Evolutionary conservation across 192 early-diverging fungal species (phyloP).

Genomic region (Entomortierella parvispora): DNA sequence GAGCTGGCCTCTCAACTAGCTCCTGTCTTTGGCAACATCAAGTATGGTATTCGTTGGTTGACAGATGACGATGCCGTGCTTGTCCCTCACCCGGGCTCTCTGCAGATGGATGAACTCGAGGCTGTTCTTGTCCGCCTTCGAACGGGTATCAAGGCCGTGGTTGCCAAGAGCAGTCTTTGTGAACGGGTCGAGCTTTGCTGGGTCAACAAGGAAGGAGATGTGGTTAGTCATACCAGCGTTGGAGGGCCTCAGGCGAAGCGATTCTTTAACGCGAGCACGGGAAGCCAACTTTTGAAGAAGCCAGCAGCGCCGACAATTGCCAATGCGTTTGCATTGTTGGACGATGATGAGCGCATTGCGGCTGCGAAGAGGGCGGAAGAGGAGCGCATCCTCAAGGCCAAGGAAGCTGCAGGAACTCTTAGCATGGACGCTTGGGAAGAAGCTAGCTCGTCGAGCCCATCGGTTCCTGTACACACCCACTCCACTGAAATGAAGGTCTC

Average conservation of each 20-base stretch:
- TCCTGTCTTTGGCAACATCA: slow-evolving; percentile 56
- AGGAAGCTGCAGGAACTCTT: slow-evolving; percentile 43
- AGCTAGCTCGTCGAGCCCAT: slow-evolving; percentile 3
- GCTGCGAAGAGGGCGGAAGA: slow-evolving; percentile 41
- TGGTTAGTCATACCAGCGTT: slow-evolving; percentile 55
- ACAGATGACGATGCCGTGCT: slow-evolving; percentile 63
- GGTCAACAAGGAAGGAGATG: slow-evolving; percentile 62
- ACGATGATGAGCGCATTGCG: slow-evolving; percentile 44
- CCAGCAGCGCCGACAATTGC: slow-evolving; percentile 14
- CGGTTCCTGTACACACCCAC: background rate
- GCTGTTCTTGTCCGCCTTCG: slow-evolving; percentile 53
- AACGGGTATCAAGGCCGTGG: slow-evolving; percentile 45
- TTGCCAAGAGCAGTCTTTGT: slow-evolving; percentile 42
- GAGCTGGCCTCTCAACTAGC: slow-evolving; percentile 61
- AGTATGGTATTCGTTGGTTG: slow-evolving; percentile 59
- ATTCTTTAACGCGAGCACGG: slow-evolving; percentile 27
- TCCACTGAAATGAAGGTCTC: background rate
- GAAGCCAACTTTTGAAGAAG: slow-evolving; percentile 24
- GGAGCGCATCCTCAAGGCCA: slow-evolving; percentile 45
- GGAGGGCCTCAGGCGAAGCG: slow-evolving; percentile 30
- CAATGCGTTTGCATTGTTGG: slow-evolving; percentile 42
- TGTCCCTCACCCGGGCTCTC: slow-evolving; percentile 50
- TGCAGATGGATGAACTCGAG: slow-evolving; percentile 65
- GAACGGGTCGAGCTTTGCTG: slow-evolving; percentile 63
- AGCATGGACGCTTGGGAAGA: slow-evolving; percentile 50